Base-by-base conservation (phyloP, 1,284 basidiomycete species). In the Chalciporus sp. region DNA sequence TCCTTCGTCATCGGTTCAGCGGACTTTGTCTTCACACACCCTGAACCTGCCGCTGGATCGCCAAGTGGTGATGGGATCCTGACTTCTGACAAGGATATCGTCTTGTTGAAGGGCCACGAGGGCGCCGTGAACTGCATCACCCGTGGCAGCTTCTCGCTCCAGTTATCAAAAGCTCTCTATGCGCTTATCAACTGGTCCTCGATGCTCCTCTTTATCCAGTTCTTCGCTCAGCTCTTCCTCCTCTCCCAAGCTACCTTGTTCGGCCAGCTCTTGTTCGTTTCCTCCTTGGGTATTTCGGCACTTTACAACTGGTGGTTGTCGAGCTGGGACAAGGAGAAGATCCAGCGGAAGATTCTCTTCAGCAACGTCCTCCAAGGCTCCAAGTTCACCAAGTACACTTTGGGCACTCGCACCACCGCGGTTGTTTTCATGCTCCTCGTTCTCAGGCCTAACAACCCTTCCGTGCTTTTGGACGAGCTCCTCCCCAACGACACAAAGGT, bases 251-350 rank as follows among this genome's bases (percentile, higher is more conserved):
- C 55, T 8, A 50, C 62, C 8, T 47, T 70, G 20, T 69, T 69
- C 27, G 67, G 69, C 3, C 67, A 69, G 39, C 51, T 63, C 28
- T 57, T 69, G 62, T 69, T 69, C 49, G 31, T 71, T 12, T 14
- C 39, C 1, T 67, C 67, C 2, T 58, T 69, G 4, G 68, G 33
- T 1, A 56, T 64, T 17, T 68, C 67, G 12, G 68, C 63, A 65
- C 35, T 51, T 4, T 68, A 68, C 47, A 69, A 66, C 45, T 56
- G 55, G 10, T 65, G 47, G 41, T 52, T 69, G 8, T 69, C 69
- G 8, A 58, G 61, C 11, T 52, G 64, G 10, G 66, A 67, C 47
- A 63, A 60, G 51, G 66, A 66, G 12, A 55, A 61, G 42, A 56
- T 69, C 16, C 67, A 64, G 45, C 58, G 50, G 9, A 47, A 56